A percentile compares a stretch with the other conserved stretches of the same genome.
phyloP scores from a whole-genome alignment of 176 grass and related monocot species.

The Rhynchospora breviuscula region DNA sequence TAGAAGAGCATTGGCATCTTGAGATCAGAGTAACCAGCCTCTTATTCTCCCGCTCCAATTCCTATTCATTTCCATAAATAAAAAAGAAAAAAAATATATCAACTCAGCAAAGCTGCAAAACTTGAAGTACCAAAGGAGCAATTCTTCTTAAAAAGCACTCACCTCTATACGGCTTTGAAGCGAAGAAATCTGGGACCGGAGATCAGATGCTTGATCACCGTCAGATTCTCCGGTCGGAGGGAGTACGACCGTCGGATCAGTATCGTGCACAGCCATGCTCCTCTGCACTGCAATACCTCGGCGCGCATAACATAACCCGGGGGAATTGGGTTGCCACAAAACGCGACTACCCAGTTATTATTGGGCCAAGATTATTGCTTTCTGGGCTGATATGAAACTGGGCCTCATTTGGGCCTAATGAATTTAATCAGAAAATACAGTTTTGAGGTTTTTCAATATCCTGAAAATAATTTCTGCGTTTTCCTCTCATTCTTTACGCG shows the following conservation, averaged over 20 bases:
- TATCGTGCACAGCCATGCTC: constrained; percentile 4
- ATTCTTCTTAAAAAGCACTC: not conserved
- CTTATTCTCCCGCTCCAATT: constrained; percentile 71
- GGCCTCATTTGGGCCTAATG: not conserved
- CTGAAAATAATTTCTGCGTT: no score
- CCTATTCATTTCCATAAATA: constrained; percentile 35
- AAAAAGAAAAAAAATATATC: not conserved
- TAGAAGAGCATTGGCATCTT: constrained; percentile 43
- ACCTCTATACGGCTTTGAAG: constrained; percentile 31
- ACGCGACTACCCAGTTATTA: not conserved
- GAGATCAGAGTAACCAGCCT: constrained; percentile 35
- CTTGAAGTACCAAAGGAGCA: not conserved
- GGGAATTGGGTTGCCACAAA: not conserved
- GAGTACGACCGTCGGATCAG: not conserved
- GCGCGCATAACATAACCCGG: not conserved
- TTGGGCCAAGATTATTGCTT: not conserved
- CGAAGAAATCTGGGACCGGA: constrained; percentile 9
- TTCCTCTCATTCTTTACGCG: no score
- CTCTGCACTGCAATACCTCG: not conserved
- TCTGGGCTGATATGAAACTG: not conserved
- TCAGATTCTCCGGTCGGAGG: not conserved
- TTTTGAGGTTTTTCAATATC: no score
- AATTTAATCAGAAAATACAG: no score
- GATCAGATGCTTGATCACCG: not conserved
- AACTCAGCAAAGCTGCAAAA: constrained; percentile 1